phyloP scores from a whole-genome alignment of 2,329 filamentous ascomycete genomes.

The Colletotrichum sansevieriae region DNA sequence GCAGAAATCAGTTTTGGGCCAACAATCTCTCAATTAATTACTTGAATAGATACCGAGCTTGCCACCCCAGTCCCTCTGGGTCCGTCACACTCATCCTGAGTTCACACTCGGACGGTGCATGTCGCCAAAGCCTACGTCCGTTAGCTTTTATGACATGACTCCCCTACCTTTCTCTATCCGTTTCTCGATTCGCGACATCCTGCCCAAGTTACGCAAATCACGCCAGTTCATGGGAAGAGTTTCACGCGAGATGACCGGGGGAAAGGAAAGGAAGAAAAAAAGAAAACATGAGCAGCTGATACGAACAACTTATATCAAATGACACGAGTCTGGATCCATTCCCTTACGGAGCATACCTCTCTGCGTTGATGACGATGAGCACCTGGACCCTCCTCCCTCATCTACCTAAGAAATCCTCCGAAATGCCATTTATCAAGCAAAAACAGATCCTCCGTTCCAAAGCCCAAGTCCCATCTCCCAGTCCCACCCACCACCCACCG shows the following conservation, averaged over 20 bases:
- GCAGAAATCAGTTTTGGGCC: not conserved
- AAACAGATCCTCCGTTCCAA: not conserved
- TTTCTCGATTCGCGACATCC: not conserved
- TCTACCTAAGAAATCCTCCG: conserved; percentile 8
- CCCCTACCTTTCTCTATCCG: not conserved
- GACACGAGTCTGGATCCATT: conserved; percentile 1
- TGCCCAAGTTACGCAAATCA: no score
- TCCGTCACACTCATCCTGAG: no score
- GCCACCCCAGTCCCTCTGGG: not conserved
- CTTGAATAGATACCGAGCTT: not conserved
- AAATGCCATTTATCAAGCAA: not conserved
- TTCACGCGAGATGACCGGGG: no score
- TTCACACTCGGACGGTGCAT: no score
- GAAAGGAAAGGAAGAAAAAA: no score
- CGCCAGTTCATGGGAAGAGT: no score
- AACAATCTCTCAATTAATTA: not conserved
- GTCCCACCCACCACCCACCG: not conserved
- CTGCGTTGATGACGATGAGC: conserved; percentile 14
- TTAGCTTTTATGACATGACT: not conserved
- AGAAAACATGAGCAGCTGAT: no score
- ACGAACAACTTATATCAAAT: not conserved
- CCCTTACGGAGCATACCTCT: conserved; percentile 1
- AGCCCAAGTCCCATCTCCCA: not conserved
- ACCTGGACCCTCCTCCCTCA: conserved; percentile 4
- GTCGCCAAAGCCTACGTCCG: not conserved